Conservation (phyloP, 1,139 yeast genomes). For the Petasospora rhodanensis region DNA sequence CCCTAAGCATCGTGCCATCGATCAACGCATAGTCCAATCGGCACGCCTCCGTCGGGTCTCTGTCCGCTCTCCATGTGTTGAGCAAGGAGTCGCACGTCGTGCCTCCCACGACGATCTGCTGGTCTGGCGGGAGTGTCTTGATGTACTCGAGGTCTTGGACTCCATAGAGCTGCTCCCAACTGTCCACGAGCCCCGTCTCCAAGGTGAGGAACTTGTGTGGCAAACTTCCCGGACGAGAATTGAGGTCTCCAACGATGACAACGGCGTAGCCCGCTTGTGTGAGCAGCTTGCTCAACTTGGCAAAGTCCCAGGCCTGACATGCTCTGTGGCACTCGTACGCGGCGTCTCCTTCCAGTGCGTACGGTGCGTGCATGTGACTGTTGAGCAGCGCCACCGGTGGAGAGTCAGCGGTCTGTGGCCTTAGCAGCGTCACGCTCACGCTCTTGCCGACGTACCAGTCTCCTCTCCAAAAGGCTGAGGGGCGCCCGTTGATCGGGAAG, state of each 20-base stretch:
- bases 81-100: constrained; percentile 84
- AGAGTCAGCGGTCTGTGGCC: constrained; percentile 41
- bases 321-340: constrained; percentile 88
- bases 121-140: constrained; percentile 51
- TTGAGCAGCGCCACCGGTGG: constrained; percentile 74
- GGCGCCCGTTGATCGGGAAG: constrained; percentile 90
- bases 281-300: constrained; percentile 59
- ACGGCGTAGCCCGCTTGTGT: constrained; percentile 77
- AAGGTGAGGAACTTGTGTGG: constrained; percentile 71
- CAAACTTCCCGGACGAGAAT: constrained; percentile 80
- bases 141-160: constrained; percentile 37
- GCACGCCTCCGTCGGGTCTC: constrained; percentile 72
- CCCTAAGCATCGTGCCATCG: constrained; percentile 49
- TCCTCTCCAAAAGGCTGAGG: constrained; percentile 89
- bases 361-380: constrained; percentile 98
- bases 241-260: constrained; percentile 88
- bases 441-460: constrained; percentile 98
- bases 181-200: constrained; percentile 69
- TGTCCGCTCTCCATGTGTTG: constrained; percentile 76
- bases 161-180: constrained; percentile 74
- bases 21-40: constrained; percentile 86
- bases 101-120: constrained; percentile 72
- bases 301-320: constrained; percentile 95
- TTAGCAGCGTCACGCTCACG: constrained; percentile 68
- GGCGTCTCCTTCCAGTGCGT: constrained; percentile 76